These are phyloP conservation scores for Thalassiosira hispida DNA, from an alignment of 352 stramenopile species.

Conservation along the genomic window DNA sequence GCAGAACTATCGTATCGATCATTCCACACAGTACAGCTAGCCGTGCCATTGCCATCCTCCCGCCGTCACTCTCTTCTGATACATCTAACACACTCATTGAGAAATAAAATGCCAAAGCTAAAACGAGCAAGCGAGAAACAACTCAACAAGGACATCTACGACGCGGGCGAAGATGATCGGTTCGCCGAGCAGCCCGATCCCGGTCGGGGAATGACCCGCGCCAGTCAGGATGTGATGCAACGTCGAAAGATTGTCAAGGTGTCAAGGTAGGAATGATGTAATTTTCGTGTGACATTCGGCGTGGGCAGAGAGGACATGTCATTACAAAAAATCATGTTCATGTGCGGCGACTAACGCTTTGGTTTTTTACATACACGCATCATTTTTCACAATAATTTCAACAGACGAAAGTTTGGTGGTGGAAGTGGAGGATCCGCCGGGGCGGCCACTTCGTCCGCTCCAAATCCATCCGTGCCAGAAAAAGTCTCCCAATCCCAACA, in stretches of 20 bases:
- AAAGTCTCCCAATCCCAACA: no score
- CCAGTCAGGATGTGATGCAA: slow-evolving; percentile 34
- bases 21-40: no score
- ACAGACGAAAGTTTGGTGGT: slow-evolving; percentile 8
- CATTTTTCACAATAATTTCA: no score
- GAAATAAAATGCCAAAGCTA: slow-evolving; percentile 26
- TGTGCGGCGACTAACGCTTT: no score
- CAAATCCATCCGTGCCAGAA: not conserved
- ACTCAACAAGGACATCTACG: slow-evolving; percentile 37
- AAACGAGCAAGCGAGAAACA: slow-evolving; percentile 32
- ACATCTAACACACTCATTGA: no score
- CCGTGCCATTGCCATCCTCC: no score
- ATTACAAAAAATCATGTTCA: no score
- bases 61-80: no score
- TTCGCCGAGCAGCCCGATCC: slow-evolving; percentile 35
- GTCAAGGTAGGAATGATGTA: slow-evolving; percentile 28
- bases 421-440: not conserved
- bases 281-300: not conserved
- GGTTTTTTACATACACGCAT: no score
- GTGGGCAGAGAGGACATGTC: not conserved
- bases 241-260: slow-evolving; percentile 34
- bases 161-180: slow-evolving; percentile 29
- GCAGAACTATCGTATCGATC: no score
- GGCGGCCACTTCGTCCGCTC: not conserved
- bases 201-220: slow-evolving; percentile 30